Percentiles rank a stretch among this genome's conserved stretches.
These are phyloP conservation scores for Fraxinus cuspidata DNA, from an alignment of 257 asterid species.

Conservation along the genomic window DNA sequence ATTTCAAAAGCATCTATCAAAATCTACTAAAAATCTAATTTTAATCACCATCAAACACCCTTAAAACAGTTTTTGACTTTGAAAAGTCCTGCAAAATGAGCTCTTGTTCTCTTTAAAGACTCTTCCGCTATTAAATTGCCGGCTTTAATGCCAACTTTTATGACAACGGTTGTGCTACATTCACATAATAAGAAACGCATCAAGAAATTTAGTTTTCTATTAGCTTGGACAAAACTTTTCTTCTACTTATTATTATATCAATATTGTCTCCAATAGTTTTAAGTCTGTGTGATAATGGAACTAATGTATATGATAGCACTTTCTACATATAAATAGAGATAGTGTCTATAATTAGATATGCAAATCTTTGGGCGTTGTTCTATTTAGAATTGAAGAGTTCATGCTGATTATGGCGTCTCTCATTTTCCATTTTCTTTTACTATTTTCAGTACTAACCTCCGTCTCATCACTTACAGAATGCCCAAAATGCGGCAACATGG, in stretches of 20 bases:
- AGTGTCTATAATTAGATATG: not conserved
- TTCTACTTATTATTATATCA: not conserved
- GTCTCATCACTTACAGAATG: constrained; percentile 23
- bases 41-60: too few species aligned
- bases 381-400: not conserved
- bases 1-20: too few species aligned
- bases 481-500: constrained; percentile 36
- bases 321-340: not conserved
- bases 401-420: not conserved
- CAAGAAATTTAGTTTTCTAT: too few species aligned
- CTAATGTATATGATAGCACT: not conserved
- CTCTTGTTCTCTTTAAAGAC: too few species aligned
- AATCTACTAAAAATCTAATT: too few species aligned
- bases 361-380: not conserved
- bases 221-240: not conserved
- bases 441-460: constrained; percentile 2
- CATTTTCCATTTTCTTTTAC: constrained; percentile 25
- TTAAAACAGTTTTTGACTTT: too few species aligned
- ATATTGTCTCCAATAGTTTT: not conserved
- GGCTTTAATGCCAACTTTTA: too few species aligned
- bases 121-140: too few species aligned
- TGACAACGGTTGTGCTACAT: too few species aligned
- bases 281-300: not conserved
- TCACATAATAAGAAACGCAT: too few species aligned
- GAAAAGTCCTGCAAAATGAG: too few species aligned